Base-by-base conservation (phyloP, 352 stramenopile species). In the Lagenidium giganteum region DNA sequence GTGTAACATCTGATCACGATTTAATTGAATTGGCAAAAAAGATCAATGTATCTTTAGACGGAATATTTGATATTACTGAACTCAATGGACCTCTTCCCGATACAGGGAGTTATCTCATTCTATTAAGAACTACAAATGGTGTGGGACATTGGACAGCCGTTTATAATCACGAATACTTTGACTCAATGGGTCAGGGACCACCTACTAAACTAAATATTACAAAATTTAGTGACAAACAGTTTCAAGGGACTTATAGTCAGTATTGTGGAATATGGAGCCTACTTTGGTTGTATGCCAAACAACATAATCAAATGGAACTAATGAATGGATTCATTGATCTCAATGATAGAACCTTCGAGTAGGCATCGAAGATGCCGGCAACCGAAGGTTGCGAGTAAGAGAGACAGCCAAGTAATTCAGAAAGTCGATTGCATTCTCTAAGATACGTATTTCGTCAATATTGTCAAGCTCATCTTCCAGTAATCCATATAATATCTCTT, bases 1-100 rank as follows among this genome's bases (percentile, higher is more conserved):
- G n/a, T n/a, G 33, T 54, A 8, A 54, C 46, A 33, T 41, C 27
- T 27, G 46, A 54, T 28, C 46, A 54, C 27, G 46, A 46, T 32
- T 21, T 54, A 20, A 53, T 53, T 9, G 28, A 44, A 13, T 26
- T 53, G 26, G 45, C 45, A 32, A 46, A 53, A 14, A 37, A 34
- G 33, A 21, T 53, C 3, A 25, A 45, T n/a, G 16, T 53, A 22
- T 8, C 38, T 11, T 12, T 53, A 17, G 36, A 53, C 33, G 35
- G 22, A 25, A 40, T 53, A 4, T 25, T 28, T 3, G 16, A 13
- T 11, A 30, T 53, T n/a, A n/a, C 16, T 45, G 45, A 53, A 40
- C 31, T 53, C 21, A 25, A 53, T 13, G 25, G 31, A 8, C 35
- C 45, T 35, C 16, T 53, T 22, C 16, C n/a, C n/a, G n/a, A n/a